Conservation (phyloP, 108 stramenopile species). For the Tribonema minus region DNA sequence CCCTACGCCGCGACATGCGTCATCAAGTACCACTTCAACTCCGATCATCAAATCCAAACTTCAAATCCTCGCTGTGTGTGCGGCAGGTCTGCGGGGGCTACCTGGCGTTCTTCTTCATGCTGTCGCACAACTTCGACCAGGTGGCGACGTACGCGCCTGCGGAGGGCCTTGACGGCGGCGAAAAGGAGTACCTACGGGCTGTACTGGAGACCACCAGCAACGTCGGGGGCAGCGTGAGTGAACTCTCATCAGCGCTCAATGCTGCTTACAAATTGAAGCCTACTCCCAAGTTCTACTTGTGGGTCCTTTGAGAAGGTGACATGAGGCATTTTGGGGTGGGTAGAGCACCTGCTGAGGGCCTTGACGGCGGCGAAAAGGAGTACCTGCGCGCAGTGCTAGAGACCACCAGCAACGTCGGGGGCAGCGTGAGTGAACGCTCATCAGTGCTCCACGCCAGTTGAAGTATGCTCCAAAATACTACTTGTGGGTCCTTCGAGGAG, state of each 20-base stretch:
- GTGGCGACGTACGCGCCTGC: constrained; percentile 46
- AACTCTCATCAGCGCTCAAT: no score
- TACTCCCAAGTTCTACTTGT: no score
- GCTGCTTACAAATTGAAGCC: no score
- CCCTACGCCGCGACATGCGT: no score
- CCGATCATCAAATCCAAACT: no score
- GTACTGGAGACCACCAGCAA: not conserved
- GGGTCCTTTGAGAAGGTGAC: no score
- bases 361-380: not conserved
- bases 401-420: not conserved
- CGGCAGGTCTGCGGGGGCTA: constrained; percentile 18
- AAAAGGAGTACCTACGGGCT: not conserved
- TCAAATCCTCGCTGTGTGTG: not conserved
- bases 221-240: not conserved
- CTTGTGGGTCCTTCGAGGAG: no score
- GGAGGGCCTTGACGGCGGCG: not conserved
- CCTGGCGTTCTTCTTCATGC: constrained; percentile 72
- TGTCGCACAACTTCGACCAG: constrained; percentile 87
- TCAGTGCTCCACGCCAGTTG: no score
- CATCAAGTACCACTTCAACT: no score
- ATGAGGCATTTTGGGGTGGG: no score
- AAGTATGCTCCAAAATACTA: no score
- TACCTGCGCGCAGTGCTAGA: not conserved
- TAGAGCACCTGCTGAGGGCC: no score
- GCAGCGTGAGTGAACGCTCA: not conserved